Percentiles rank a stretch among this genome's conserved stretches.
These are phyloP conservation scores for Grigorovia yakushimaensis DNA, from an alignment of 805 yeast genomes.

Conservation along the genomic window DNA sequence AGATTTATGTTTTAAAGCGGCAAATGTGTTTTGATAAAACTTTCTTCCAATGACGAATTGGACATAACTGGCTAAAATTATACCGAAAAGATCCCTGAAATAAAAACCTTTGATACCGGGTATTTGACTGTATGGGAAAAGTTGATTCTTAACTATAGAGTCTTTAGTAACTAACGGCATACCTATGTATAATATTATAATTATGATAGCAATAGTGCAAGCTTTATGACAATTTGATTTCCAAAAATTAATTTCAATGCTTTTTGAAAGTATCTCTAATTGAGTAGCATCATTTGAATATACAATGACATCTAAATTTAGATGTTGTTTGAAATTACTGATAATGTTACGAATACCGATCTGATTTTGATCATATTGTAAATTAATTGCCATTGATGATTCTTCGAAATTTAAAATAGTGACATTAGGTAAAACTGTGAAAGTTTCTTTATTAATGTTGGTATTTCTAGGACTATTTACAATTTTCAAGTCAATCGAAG, in stretches of 20 bases:
- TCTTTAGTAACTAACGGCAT: constrained; percentile 31
- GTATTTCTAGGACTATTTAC: no score
- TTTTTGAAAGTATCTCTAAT: constrained; percentile 53
- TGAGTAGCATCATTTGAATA: constrained; percentile 56
- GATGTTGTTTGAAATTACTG: constrained; percentile 35
- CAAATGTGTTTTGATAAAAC: constrained; percentile 56
- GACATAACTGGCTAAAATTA: constrained; percentile 53
- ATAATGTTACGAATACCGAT: constrained; percentile 61
- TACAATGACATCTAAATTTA: constrained; percentile 45
- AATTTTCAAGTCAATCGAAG: not conserved
- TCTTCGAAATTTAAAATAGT: not conserved
- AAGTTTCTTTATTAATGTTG: no score
- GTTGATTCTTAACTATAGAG: constrained; percentile 22
- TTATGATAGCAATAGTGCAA: constrained; percentile 51
- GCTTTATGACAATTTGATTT: constrained; percentile 43
- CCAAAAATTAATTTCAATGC: constrained; percentile 70
- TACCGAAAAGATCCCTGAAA: constrained; percentile 43
- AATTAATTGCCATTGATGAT: constrained; percentile 1
- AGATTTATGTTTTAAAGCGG: constrained; percentile 57
- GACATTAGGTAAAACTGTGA: not conserved
- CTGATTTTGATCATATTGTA: constrained; percentile 35
- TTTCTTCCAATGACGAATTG: constrained; percentile 55
- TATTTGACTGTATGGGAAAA: constrained; percentile 24
- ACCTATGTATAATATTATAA: constrained; percentile 41
- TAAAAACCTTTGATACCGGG: constrained; percentile 16